A percentile compares a stretch with the other conserved stretches of the same genome.
Conservation (phyloP, 2,329 filamentous ascomycete genomes). For the Neonectria magnoliae region DNA sequence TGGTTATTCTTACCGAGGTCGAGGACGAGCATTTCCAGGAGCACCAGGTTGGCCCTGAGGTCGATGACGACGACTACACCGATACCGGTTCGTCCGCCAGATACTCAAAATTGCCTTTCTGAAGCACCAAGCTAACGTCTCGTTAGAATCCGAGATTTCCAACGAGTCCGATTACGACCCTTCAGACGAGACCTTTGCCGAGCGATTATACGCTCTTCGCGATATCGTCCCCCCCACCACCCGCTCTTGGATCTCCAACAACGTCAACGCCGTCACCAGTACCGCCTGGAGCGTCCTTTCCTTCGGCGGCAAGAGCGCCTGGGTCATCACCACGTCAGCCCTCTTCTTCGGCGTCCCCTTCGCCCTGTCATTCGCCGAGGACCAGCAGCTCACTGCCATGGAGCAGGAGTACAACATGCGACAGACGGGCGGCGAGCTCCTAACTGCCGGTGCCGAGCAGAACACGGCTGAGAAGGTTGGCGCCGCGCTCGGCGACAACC, state of each 20-base stretch:
- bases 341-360: constrained; percentile 93
- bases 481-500: constrained; percentile 58
- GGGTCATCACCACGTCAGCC: constrained; percentile 89
- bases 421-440: constrained; percentile 82
- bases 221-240: constrained; percentile 81
- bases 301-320: constrained; percentile 87
- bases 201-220: constrained; percentile 76
- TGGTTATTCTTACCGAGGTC: constrained; percentile 98
- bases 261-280: constrained; percentile 63
- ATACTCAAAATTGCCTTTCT: constrained; percentile 8
- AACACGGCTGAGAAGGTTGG: constrained; percentile 61
- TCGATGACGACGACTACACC: constrained; percentile 92
- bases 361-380: constrained; percentile 91
- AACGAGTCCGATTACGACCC: constrained; percentile 78
- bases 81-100: constrained; percentile 77
- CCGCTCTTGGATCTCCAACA: constrained; percentile 73
- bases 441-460: constrained; percentile 59
- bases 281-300: constrained; percentile 64
- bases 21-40: constrained; percentile 93
- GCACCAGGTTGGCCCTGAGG: constrained; percentile 74
- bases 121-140: constrained; percentile 16
- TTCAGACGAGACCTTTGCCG: constrained; percentile 66
- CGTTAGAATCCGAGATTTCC: constrained; percentile 82
- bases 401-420: constrained; percentile 98
- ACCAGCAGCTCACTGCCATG: constrained; percentile 97